phyloP scores from a whole-genome alignment of 495 filamentous ascomycete species.

The Lasiosphaeris hirsuta region DNA sequence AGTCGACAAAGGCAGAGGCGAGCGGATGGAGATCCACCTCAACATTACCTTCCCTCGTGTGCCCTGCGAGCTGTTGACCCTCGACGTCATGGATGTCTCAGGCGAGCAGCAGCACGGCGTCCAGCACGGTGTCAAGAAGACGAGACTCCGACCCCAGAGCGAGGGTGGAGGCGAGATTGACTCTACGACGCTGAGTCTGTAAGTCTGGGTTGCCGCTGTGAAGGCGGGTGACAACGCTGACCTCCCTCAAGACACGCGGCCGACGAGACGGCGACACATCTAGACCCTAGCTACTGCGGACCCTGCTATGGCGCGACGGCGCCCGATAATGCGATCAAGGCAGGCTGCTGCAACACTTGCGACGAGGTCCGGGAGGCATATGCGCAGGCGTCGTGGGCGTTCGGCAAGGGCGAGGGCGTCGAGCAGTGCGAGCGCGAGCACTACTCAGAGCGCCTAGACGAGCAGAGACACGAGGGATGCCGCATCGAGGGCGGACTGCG shows the following conservation, averaged over 20 bases:
- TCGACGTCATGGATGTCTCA: slow-evolving; percentile 98
- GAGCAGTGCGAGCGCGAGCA: slow-evolving; percentile 96
- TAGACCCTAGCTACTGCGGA: slow-evolving; percentile 91
- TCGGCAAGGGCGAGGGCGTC: slow-evolving; percentile 85
- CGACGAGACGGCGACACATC: slow-evolving; percentile 70
- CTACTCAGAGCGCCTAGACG: slow-evolving; percentile 80
- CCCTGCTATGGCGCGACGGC: slow-evolving; percentile 82
- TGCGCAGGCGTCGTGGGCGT: slow-evolving; percentile 82
- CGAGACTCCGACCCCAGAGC: slow-evolving; percentile 64
- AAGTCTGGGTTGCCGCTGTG: slow-evolving; percentile 28
- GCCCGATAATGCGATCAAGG: slow-evolving; percentile 64
- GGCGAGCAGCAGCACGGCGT: slow-evolving; percentile 94
- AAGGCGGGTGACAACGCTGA: slow-evolving; percentile 10
- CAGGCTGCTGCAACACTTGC: slow-evolving; percentile 93
- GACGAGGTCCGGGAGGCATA: slow-evolving; percentile 96
- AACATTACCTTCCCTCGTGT: slow-evolving; percentile 95
- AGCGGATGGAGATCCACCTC: slow-evolving; percentile 98
- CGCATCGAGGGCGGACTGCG: slow-evolving; percentile 88
- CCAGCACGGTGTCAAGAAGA: slow-evolving; percentile 85
- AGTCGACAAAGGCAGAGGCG: slow-evolving; percentile 93
- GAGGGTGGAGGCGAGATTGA: slow-evolving; percentile 82
- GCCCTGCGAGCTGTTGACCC: slow-evolving; percentile 90
- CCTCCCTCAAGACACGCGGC: slow-evolving; percentile 45
- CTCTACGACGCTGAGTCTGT: slow-evolving; percentile 69
- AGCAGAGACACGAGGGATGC: slow-evolving; percentile 86